Conservation (phyloP, 192 early-diverging fungal species). For the Phlyctochytrium planicorne region DNA sequence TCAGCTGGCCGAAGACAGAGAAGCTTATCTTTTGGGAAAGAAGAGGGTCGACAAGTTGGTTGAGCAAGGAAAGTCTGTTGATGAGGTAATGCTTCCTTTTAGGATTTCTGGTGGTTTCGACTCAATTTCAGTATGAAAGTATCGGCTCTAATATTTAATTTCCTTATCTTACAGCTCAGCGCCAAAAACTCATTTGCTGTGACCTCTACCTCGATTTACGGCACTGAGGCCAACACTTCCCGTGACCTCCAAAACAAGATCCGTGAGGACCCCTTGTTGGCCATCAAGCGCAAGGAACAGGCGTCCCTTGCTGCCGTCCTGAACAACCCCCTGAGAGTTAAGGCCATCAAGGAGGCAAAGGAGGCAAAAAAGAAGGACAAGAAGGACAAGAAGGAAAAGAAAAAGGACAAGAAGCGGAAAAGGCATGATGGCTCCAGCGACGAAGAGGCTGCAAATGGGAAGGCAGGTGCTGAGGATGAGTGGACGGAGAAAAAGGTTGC, state of each 20-base stretch:
- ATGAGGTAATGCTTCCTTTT: constrained; percentile 31
- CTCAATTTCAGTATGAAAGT: no score
- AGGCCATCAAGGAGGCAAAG: constrained; percentile 49
- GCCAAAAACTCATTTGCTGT: constrained; percentile 12
- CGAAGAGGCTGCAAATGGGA: no score
- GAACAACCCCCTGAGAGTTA: constrained; percentile 69
- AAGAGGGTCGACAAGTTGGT: constrained; percentile 71
- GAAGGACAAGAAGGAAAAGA: constrained; percentile 49
- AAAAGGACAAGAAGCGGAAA: constrained; percentile 36
- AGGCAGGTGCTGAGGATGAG: no score
- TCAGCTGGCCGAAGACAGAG: constrained; percentile 67
- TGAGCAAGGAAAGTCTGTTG: constrained; percentile 40
- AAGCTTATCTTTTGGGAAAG: constrained; percentile 89
- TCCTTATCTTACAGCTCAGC: constrained; percentile 17
- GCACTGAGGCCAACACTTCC: constrained; percentile 67
- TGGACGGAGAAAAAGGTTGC: no score
- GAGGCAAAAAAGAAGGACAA: constrained; percentile 46
- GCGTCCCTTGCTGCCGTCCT: constrained; percentile 71
- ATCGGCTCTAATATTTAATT: background rate
- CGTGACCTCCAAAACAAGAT: constrained; percentile 82
- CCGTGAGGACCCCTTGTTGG: constrained; percentile 87
- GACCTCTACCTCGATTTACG: constrained; percentile 41
- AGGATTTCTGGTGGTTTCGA: constrained; percentile 32
- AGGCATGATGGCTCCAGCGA: no score
- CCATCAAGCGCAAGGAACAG: constrained; percentile 87